phyloP scores from a whole-genome alignment of 495 filamentous ascomycete genomes.

The Penicillium subrubescens region DNA sequence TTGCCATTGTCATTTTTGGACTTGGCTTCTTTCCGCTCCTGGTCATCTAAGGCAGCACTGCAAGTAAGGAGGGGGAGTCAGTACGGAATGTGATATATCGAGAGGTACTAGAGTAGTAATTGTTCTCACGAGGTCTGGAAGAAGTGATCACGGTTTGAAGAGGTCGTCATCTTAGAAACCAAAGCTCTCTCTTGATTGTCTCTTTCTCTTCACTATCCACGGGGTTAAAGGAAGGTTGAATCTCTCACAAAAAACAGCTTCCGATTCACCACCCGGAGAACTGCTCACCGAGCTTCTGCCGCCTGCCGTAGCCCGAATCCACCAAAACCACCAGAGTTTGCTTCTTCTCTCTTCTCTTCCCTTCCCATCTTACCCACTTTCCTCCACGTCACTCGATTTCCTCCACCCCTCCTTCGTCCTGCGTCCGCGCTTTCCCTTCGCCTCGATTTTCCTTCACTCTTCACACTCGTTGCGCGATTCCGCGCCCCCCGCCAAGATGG shows the following conservation, averaged over 20 bases:
- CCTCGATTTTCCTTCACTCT: constrained; percentile 24
- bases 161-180: constrained; percentile 57
- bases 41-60: constrained; percentile 72
- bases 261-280: constrained; percentile 24
- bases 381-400: constrained; percentile 2
- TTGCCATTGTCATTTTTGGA: constrained; percentile 79
- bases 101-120: neutral
- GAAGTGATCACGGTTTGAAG: constrained; percentile 71
- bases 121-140: constrained; percentile 71
- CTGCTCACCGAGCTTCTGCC: constrained; percentile 41
- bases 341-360: constrained; percentile 31
- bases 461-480: constrained; percentile 36
- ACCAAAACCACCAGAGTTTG: constrained; percentile 41
- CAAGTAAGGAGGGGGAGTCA: constrained; percentile 2
- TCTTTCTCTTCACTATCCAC: neutral
- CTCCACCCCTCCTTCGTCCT: neutral
- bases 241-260: constrained; percentile 9
- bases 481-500: constrained; percentile 45
- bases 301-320: constrained; percentile 42
- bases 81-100: constrained; percentile 15
- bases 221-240: constrained; percentile 1
- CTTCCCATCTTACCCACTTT: constrained; percentile 24
- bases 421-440: constrained; percentile 20
- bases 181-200: neutral
- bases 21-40: constrained; percentile 74